Percentiles rank a stretch among this genome's conserved stretches.
Conservation (phyloP, 2,329 filamentous ascomycete genomes). For the Ophiostoma himal-ulmi region DNA sequence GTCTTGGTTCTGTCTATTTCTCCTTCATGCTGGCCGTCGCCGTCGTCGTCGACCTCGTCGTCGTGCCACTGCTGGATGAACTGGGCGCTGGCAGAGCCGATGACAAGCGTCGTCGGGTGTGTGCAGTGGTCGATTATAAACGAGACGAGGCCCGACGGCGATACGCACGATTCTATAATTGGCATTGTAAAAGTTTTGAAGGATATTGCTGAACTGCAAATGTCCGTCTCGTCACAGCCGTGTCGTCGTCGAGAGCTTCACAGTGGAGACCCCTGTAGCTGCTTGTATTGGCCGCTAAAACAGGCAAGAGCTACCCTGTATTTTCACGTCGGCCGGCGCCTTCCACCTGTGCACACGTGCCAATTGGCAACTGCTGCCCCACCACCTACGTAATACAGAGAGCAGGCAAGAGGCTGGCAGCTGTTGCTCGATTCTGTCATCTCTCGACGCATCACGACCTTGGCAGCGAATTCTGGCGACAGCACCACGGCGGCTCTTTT, state of each 20-base stretch:
- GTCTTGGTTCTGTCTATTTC: slow-evolving; percentile 45
- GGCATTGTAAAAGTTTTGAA: not conserved
- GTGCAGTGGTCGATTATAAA: slow-evolving; percentile 54
- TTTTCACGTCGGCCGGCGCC: not conserved
- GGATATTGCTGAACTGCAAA: too few relatives aligned
- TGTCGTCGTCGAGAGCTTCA: not conserved
- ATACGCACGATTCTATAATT: slow-evolving; percentile 48
- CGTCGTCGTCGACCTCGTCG: slow-evolving; percentile 14
- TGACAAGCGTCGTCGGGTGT: slow-evolving; percentile 59
- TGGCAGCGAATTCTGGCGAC: not conserved
- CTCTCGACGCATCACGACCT: not conserved
- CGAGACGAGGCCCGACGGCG: slow-evolving; percentile 57
- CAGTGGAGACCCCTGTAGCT: not conserved
- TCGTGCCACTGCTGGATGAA: slow-evolving; percentile 57
- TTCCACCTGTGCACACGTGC: slow-evolving; percentile 4
- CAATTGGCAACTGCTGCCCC: not conserved
- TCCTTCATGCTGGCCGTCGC: slow-evolving; percentile 33
- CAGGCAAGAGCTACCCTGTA: not conserved
- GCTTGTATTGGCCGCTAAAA: not conserved
- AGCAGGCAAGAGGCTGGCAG: not conserved
- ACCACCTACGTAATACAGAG: not conserved
- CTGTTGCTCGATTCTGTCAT: not conserved
- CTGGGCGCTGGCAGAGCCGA: slow-evolving; percentile 59
- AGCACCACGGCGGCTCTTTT: not conserved
- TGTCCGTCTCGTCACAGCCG: not conserved